Evolutionary conservation across 164 flowering plant genomes (phyloP), one percentile per base, ranked within the genome.

Genomic region (Warburgia ugandensis): DNA sequence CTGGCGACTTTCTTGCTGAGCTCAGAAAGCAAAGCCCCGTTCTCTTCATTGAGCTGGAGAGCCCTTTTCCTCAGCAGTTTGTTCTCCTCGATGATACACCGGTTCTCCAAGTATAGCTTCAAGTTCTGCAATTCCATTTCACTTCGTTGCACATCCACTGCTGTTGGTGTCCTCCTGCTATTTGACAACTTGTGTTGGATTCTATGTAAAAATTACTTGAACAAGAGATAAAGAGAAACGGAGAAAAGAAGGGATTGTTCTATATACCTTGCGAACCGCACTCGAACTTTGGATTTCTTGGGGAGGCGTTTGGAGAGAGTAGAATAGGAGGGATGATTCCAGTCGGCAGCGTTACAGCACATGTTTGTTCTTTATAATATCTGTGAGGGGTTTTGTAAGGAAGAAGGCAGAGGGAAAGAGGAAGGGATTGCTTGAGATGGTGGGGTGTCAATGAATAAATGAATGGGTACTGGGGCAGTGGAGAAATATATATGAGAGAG

Each of bases 61-160:
- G 81, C 79, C 55, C 47, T 72, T 54, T 56, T 68, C 59, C 74
- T 72, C 45, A 76, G 68, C 60, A 64, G 76, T 65, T 74, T 72
- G 47, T 79, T 79, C 68, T 77, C 77, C 56, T 74, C 74, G 13
- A 70, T 58, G 5, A 79, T 79, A 29, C 58, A 66, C 50, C 56
- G 59, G 71, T 79, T 79, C 55, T 72, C 62, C 68, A 76, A 37
- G 56, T 72, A 76, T n/a, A 79, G 71, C 73, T 72, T 68, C 67
- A 69, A 42, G 66, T 79, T 79, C 60, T 59, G 56, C 27, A 74
- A 39, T 14, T 62, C 74, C 71, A 79, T 50, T 25, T 54, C 61
- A 26, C 58, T 55, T 28, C 25, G 30, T 29, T 39, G 43, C 20
- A 12, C 31, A 3, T 2, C 48, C 14, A 29, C 19, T 45, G 30